These are phyloP conservation scores for Xylaria sp. DNA, from an alignment of 2,329 filamentous ascomycete species.

Conservation along the genomic window DNA sequence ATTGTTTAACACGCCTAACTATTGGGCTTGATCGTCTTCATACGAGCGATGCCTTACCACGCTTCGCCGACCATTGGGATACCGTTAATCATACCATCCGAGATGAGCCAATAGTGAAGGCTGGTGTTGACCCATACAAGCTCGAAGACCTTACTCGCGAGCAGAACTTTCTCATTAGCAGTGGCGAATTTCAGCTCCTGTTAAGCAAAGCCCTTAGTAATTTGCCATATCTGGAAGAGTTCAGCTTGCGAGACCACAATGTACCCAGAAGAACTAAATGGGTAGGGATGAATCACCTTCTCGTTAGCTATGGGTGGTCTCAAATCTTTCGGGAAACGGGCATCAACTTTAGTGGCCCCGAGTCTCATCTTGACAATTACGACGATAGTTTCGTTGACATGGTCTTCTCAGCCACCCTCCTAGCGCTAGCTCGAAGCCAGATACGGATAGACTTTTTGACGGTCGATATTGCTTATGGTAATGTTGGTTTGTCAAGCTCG, in stretches of 20 bases:
- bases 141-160: slow-evolving; percentile 39
- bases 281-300: slow-evolving; percentile 19
- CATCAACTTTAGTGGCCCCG: slow-evolving; percentile 34
- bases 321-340: slow-evolving; percentile 37
- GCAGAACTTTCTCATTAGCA: slow-evolving; percentile 42
- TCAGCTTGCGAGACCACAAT: slow-evolving; percentile 39
- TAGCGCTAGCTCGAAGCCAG: slow-evolving; percentile 36
- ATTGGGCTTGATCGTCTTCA: slow-evolving; percentile 43
- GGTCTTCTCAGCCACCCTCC: slow-evolving; percentile 39
- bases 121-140: slow-evolving; percentile 34
- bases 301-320: slow-evolving; percentile 40
- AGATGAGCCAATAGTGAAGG: slow-evolving; percentile 20
- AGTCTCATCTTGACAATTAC: slow-evolving; percentile 33
- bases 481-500: slow-evolving; percentile 42
- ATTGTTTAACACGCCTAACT: slow-evolving; percentile 38
- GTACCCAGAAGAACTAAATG: slow-evolving; percentile 20
- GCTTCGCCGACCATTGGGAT: slow-evolving; percentile 27
- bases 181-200: slow-evolving; percentile 39
- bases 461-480: slow-evolving; percentile 35
- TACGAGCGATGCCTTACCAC: slow-evolving; percentile 36
- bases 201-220: slow-evolving; percentile 38
- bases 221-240: slow-evolving; percentile 36
- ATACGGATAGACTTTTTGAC: slow-evolving; percentile 35
- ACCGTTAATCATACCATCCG: slow-evolving; percentile 15
- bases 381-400: slow-evolving; percentile 42